A percentile compares a stretch with the other conserved stretches of the same genome.
Conservation (phyloP, 495 filamentous ascomycete species). For the Penicillium nucicola region DNA sequence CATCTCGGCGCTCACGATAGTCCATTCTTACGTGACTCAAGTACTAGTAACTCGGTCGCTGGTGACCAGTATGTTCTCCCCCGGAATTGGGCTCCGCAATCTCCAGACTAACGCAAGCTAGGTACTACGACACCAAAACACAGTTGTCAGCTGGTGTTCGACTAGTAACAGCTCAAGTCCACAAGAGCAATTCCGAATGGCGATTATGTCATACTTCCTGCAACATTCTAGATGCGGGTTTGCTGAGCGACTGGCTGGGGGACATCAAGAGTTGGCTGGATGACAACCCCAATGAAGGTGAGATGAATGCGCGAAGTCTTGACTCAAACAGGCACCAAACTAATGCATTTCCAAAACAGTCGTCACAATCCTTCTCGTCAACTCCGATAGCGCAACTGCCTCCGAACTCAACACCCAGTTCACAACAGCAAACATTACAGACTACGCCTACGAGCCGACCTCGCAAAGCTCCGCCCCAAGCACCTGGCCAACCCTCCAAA, state of each 20-base stretch:
- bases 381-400: slow-evolving; percentile 58
- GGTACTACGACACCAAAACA: slow-evolving; percentile 66
- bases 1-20: slow-evolving; percentile 64
- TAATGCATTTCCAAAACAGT: slow-evolving; percentile 34
- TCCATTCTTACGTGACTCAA: slow-evolving; percentile 53
- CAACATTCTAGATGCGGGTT: slow-evolving; percentile 61
- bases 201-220: slow-evolving; percentile 67
- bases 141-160: slow-evolving; percentile 70
- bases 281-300: slow-evolving; percentile 62
- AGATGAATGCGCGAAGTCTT: background rate
- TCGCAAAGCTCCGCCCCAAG: slow-evolving; percentile 38
- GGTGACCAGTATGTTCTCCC: slow-evolving; percentile 58
- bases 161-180: slow-evolving; percentile 69
- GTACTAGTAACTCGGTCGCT: slow-evolving; percentile 49
- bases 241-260: slow-evolving; percentile 58
- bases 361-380: slow-evolving; percentile 72
- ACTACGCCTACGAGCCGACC: slow-evolving; percentile 58
- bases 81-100: background rate
- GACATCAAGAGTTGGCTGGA: slow-evolving; percentile 68
- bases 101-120: slow-evolving; percentile 12
- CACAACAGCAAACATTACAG: slow-evolving; percentile 52
- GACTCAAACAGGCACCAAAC: background rate
- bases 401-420: slow-evolving; percentile 56
- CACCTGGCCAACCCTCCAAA: slow-evolving; percentile 67
- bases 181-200: slow-evolving; percentile 54